Evolutionary conservation across 305 asterid species (phyloP).

Genomic region (Ilex paraguariensis): DNA sequence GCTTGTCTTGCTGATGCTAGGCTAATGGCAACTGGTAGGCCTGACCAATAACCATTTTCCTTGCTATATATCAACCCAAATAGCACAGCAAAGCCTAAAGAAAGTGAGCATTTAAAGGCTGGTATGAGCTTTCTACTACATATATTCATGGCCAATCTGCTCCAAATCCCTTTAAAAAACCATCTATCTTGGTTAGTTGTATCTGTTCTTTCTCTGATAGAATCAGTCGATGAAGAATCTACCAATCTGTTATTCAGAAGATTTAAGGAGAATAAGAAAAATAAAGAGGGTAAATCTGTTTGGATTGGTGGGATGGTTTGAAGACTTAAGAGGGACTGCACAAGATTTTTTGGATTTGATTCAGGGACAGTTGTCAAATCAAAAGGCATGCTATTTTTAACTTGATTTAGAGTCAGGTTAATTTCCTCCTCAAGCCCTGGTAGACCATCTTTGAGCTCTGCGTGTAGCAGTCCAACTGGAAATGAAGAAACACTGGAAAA

Average conservation of each 20-base stretch:
- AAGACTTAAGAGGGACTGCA: slow-evolving; percentile 38
- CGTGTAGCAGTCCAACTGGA: slow-evolving; percentile 26
- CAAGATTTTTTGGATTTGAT: slow-evolving; percentile 22
- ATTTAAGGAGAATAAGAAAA: slow-evolving; percentile 59
- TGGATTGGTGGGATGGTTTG: slow-evolving; percentile 21
- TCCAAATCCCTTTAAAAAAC: slow-evolving; percentile 13
- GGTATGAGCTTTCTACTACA: slow-evolving; percentile 41
- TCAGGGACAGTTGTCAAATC: slow-evolving; percentile 35
- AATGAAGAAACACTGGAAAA: slow-evolving; percentile 34
- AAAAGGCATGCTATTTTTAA: slow-evolving; percentile 24
- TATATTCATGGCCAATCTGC: slow-evolving; percentile 17
- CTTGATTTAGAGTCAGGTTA: slow-evolving; percentile 22
- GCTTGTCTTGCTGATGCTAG: slow-evolving; percentile 60
- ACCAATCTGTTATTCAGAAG: slow-evolving; percentile 39
- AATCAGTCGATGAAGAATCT: slow-evolving; percentile 1
- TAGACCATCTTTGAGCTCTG: slow-evolving; percentile 33
- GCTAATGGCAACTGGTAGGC: slow-evolving; percentile 65
- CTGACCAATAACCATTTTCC: slow-evolving; percentile 67
- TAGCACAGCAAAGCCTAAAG: slow-evolving; percentile 57
- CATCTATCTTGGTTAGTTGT: slow-evolving; percentile 12
- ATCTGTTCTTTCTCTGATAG: slow-evolving; percentile 17
- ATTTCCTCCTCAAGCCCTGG: slow-evolving; percentile 23
- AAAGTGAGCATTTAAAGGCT: slow-evolving; percentile 61
- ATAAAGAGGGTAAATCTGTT: slow-evolving; percentile 47
- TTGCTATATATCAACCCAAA: slow-evolving; percentile 64